Base-by-base conservation (phyloP, 2,329 filamentous ascomycete genomes). In the Metarhizium brunneum region DNA sequence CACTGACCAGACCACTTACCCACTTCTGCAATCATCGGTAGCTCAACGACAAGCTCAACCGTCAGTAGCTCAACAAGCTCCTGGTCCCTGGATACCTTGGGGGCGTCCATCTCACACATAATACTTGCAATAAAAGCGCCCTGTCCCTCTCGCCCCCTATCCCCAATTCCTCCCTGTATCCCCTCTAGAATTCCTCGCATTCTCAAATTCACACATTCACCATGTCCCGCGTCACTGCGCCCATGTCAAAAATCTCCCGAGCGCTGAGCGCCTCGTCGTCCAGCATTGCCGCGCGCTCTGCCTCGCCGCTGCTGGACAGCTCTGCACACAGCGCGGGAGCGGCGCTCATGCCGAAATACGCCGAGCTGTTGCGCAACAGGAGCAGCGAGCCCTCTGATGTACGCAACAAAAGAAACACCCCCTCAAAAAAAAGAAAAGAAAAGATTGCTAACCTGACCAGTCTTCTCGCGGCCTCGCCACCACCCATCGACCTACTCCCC, bases 201-300 rank as follows among this genome's bases (percentile, higher is more conserved):
- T 36, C 10, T 36, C 14, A 5, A 18, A 4, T 18, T 20, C n/a
- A 20, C 18, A 52, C n/a, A 25, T 13, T 18, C 20, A 29, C 42
- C 56, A 80, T 80, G 73, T 78, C 78, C 50, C 71, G 78, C 65
- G 71, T 81, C 58, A 76, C 77, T 25, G 25, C 25, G 0, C 25
- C 25, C 25, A 25, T 25, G 60, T 66, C 71, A 65, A 79, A 79
- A 69, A 71, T 81, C 64, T 60, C 75, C 60, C 73, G 78, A 59
- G 70, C 72, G 50, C 64, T 80, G 59, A 68, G 71, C 64, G 69
- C 75, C 56, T 69, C 76, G n/a, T 66, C 75, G 25, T 65, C 71
- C 25, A 62, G 68, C 32, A 64, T 68, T 45, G 68, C 68, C 50
- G 63, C 68, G 42, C 56, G 56, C 25, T 32, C 56, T 14, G 63